Evolutionary conservation across 1,284 basidiomycete species (phyloP), one percentile per base, ranked within the genome.

Genomic region (Ganoderma sinense): DNA sequence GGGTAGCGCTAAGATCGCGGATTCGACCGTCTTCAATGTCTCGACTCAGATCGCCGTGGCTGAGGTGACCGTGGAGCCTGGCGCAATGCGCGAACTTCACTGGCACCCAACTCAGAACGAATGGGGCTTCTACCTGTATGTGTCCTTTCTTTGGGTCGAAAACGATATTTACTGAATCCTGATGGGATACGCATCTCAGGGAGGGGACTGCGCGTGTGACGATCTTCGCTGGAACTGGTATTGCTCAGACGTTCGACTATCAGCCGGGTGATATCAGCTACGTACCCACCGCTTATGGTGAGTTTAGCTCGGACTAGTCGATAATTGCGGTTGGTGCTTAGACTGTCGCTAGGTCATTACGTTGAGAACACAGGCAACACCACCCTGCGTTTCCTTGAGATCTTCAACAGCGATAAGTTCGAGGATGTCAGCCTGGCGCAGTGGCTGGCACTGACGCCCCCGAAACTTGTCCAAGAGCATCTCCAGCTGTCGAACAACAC

Each of bases 71-170:
- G 86, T 93, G 40, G 84, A 91, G 69, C 88, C 89, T 29, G 90
- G 90, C 48, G 89, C 85, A 53, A 88, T 92, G 74, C 67, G 75
- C 33, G 72, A 73, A 62, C 68, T 73, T 43, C 72, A 73, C 41
- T 93, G 91, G 90, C 91, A 92, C 76, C 90, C 90, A 3, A 91
- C 88, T 31, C 82, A 89, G 77, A 85, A 87, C 70, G 89, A 91
- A 79, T 91, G 89, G 75, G 74, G 74, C 20, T 74, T 74, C 69
- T 74, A 70, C 69, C 66, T 76, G 74, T 74, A 76, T 69, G 29
- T 63, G 26, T 60, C 55, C 26, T 41, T n/a, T 48, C 14, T 33
- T 36, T 36, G 48, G 43, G 23, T 43, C 5, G n/a, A 20, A 20
- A 13, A 55, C 14, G 23, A 0, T 63, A 7, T 45, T 11, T 56